phyloP scores from a whole-genome alignment of 2,329 filamentous ascomycete genomes.

The Ophiostoma sp. region DNA sequence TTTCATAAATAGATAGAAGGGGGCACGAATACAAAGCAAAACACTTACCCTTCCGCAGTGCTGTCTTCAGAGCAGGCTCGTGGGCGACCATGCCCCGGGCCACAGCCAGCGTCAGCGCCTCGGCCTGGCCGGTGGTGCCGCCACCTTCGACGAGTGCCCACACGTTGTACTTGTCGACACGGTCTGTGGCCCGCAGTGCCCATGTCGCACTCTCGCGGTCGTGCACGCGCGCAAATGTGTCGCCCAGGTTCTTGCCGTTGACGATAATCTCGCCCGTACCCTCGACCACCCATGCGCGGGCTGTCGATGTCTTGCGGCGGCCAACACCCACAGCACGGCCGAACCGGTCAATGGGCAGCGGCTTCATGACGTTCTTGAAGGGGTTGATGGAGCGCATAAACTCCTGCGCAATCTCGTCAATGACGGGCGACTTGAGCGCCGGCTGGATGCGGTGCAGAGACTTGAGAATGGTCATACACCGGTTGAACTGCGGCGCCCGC shows the following conservation, averaged over 20 bases:
- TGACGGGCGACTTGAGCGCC: conserved; percentile 63
- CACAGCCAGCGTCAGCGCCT: conserved; percentile 85
- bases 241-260: conserved; percentile 79
- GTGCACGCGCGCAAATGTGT: conserved; percentile 81
- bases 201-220: conserved; percentile 92
- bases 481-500: conserved; percentile 70
- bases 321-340: conserved; percentile 78
- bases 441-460: conserved; percentile 82
- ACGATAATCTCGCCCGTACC: conserved; percentile 84
- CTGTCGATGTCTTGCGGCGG: conserved; percentile 79
- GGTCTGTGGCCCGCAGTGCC: conserved; percentile 75
- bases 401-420: conserved; percentile 56
- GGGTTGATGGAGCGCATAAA: conserved; percentile 75
- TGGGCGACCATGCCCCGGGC: conserved; percentile 84
- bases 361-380: conserved; percentile 57
- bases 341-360: conserved; percentile 64
- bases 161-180: conserved; percentile 94
- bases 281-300: conserved; percentile 83
- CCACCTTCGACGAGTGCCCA: conserved; percentile 82
- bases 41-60: conserved; percentile 70
- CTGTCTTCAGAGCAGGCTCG: conserved; percentile 85
- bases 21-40: neutral
- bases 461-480: conserved; percentile 69
- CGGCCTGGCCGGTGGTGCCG: conserved; percentile 90
- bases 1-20: neutral